A percentile compares a stretch with the other conserved stretches of the same genome.
Conservation (phyloP, 305 asterid genomes). For the Fraxinus greggii region DNA sequence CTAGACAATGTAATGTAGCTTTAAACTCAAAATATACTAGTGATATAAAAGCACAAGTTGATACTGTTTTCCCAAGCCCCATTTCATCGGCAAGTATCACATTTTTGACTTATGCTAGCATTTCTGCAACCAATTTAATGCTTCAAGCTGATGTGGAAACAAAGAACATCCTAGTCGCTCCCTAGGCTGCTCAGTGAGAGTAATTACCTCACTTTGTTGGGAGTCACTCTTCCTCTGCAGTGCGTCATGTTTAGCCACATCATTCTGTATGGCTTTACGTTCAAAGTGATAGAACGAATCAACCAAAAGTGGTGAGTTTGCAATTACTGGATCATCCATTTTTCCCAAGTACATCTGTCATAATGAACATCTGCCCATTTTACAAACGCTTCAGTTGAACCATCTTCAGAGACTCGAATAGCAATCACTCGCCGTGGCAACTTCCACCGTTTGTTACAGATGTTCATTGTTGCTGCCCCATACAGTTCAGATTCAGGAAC, state of each 20-base stretch:
- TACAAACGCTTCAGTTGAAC: constrained; percentile 71
- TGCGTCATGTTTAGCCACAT: constrained; percentile 42
- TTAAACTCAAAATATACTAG: constrained; percentile 78
- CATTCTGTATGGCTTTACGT: constrained; percentile 53
- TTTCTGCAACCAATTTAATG: constrained; percentile 92
- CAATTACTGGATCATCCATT: constrained; percentile 65
- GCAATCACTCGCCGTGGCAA: constrained; percentile 80
- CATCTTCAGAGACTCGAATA: constrained; percentile 53
- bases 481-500: constrained; percentile 76
- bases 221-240: constrained; percentile 34
- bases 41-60: constrained; percentile 93
- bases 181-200: constrained; percentile 86
- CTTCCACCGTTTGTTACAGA: constrained; percentile 84
- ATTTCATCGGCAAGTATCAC: constrained; percentile 98
- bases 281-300: constrained; percentile 73
- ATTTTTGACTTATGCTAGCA: constrained; percentile 84
- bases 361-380: constrained; percentile 86
- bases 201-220: constrained; percentile 50
- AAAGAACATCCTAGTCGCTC: constrained; percentile 78
- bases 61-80: constrained; percentile 97
- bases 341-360: constrained; percentile 98
- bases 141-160: constrained; percentile 96
- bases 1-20: constrained; percentile 74
- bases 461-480: constrained; percentile 67
- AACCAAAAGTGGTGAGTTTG: constrained; percentile 56